A percentile compares a stretch with the other conserved stretches of the same genome.
phyloP scores from a whole-genome alignment of 1,139 yeast species.

The Diutina neorugosa region DNA sequence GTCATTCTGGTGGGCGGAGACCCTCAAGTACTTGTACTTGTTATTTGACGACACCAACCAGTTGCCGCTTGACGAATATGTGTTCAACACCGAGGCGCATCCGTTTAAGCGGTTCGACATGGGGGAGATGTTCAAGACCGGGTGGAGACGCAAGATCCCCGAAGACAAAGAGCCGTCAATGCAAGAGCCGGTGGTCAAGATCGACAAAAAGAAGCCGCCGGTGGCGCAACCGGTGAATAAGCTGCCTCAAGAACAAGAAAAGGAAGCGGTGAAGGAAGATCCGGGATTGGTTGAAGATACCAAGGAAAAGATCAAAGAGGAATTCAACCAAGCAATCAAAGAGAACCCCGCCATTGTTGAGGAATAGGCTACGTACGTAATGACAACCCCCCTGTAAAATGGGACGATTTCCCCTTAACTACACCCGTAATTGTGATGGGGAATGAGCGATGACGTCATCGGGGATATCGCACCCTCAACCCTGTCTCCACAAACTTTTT shows the following conservation, averaged over 20 bases:
- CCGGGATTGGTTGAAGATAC: slow-evolving; percentile 14
- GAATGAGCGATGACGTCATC: neutral
- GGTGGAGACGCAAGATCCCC: slow-evolving; percentile 36
- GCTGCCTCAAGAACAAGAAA: slow-evolving; percentile 23
- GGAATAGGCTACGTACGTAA: neutral
- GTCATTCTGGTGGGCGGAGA: slow-evolving; percentile 91
- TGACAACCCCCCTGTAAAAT: neutral
- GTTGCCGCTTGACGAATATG: slow-evolving; percentile 51
- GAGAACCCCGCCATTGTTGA: neutral
- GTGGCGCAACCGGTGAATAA: slow-evolving; percentile 34
- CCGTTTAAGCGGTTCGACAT: slow-evolving; percentile 68
- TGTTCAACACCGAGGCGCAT: slow-evolving; percentile 90
- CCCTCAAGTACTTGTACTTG: slow-evolving; percentile 76
- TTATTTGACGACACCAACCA: slow-evolving; percentile 57
- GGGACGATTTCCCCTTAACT: neutral
- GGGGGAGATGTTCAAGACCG: slow-evolving; percentile 46
- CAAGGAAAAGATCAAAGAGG: slow-evolving; percentile 4
- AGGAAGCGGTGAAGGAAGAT: slow-evolving; percentile 24
- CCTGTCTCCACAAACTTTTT: no score
- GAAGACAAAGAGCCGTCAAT: neutral
- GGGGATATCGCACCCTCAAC: neutral
- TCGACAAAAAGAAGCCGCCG: slow-evolving; percentile 24
- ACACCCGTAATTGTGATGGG: no score
- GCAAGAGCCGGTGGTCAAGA: slow-evolving; percentile 5
- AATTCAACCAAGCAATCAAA: neutral